A percentile compares a stretch with the other conserved stretches of the same genome.
Conservation (phyloP, 208 protist species). For the Acanthamoeba triangularis region DNA sequence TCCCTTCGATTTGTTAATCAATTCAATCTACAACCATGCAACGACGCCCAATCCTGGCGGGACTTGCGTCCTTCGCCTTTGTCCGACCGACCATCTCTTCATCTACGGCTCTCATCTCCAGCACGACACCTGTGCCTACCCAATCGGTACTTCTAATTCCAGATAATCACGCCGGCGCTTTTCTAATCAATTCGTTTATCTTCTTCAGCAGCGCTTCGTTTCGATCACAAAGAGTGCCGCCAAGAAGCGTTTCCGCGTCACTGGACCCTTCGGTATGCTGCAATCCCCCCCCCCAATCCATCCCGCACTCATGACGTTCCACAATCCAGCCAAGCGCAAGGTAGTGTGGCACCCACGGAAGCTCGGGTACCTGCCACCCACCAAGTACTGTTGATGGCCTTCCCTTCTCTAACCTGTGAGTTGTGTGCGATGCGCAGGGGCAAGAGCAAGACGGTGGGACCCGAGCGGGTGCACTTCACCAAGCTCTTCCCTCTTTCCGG, state of each 20-base stretch:
- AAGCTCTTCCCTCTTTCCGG: neutral
- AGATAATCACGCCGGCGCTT: neutral
- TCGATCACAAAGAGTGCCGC: neutral
- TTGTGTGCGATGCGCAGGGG: neutral
- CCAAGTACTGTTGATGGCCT: neutral
- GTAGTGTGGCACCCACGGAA: neutral
- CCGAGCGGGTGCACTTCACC: neutral
- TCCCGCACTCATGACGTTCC: neutral
- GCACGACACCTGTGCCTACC: neutral
- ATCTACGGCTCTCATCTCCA: neutral
- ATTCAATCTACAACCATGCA: neutral
- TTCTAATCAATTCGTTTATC: neutral
- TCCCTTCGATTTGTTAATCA: too few relatives aligned
- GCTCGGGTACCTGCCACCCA: neutral
- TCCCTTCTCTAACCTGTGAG: neutral
- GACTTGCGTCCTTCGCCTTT: neutral
- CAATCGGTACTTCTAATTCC: neutral
- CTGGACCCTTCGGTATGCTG: neutral
- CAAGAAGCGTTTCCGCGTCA: constrained; percentile 4
- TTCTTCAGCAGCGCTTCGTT: neutral
- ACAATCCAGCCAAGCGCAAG: neutral
- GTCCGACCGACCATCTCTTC: neutral
- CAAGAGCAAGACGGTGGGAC: neutral
- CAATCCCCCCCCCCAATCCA: neutral
- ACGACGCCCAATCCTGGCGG: neutral